Evolutionary conservation across 768 basidiomycete species (phyloP), one percentile per base, ranked within the genome.

Genomic region (Suillus subaureus): DNA sequence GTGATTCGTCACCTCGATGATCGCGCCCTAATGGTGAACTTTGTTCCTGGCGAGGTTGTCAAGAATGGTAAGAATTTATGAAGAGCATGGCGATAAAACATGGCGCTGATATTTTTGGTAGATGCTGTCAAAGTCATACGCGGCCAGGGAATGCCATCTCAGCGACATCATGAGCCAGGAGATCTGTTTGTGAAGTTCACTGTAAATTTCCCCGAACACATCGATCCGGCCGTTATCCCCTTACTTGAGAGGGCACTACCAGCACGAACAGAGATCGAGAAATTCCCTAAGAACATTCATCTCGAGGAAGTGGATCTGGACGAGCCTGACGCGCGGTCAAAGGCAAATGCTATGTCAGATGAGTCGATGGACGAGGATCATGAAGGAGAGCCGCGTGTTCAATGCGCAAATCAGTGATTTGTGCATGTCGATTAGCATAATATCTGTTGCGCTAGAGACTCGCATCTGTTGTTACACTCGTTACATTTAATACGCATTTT

Each of bases 71-170:
- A 68, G 90, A 56, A 61, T 65, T 56, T 28, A 1, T 11, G 18
- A 15, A 49, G 6, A 64, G 18, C 5, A 23, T 11, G 39, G 18
- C 21, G 57, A 28, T 40, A 18, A 12, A 39, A 28, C 18, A 18
- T 21, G 39, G 13, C 6, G 39, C 13, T 60, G 37, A 37, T 40
- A 40, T 28, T 63, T 26, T 66, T 9, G 55, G 57, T 71, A 96
- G 97, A 92, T 67, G 90, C 92, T 52, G 74, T 96, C 73, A 98
- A 97, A 80, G 90, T 96, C 69, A 91, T 99, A 71, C 86, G 86
- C 58, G 93, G 92, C 6, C 96, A 99, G 80, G 97, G 97, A 67
- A 99, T 99, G 97, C 97, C 97, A 15, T 98, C 97, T 61, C 93
- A 93, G 77, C 89, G 97, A 67, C 97, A 99, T 79, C 97, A 99